A percentile compares a stretch with the other conserved stretches of the same genome.
These are phyloP conservation scores for Melampsora americana DNA, from an alignment of 1,284 basidiomycete genomes.

Conservation along the genomic window DNA sequence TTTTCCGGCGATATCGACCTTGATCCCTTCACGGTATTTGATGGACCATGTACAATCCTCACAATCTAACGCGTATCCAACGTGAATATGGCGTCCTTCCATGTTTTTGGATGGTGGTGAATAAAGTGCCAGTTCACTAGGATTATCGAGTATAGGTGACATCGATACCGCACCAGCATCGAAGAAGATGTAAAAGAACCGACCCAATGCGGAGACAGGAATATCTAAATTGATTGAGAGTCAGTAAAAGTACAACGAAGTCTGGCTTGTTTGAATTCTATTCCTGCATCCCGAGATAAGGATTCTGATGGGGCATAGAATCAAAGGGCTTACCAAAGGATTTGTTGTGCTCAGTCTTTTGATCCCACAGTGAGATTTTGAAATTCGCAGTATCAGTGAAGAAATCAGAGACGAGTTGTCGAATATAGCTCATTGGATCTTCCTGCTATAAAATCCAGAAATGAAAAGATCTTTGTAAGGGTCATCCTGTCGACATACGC, in stretches of 20 bases:
- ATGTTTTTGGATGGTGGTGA: constrained; percentile 20
- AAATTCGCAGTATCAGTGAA: constrained; percentile 36
- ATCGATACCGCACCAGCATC: constrained; percentile 35
- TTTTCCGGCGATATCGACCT: constrained; percentile 27
- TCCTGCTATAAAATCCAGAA: constrained; percentile 8
- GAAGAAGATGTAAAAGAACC: constrained; percentile 38
- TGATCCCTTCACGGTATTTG: constrained; percentile 27
- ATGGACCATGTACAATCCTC: constrained; percentile 15
- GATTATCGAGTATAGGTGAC: constrained; percentile 13
- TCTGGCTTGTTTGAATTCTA: not conserved
- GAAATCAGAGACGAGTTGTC: constrained; percentile 23
- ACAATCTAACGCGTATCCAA: constrained; percentile 36
- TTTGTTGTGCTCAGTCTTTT: constrained; percentile 31
- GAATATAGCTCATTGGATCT: constrained; percentile 27
- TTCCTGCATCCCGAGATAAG: not conserved
- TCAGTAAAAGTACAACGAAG: not conserved
- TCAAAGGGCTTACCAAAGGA: constrained; percentile 27
- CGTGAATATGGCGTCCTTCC: constrained; percentile 12
- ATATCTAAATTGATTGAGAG: constrained; percentile 17
- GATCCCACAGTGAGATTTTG: constrained; percentile 39
- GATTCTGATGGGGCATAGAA: not conserved
- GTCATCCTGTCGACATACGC: not conserved
- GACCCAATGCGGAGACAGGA: constrained; percentile 21
- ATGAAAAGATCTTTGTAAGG: not conserved
- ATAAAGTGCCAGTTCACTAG: constrained; percentile 14